These are phyloP conservation scores for Coniella lustricola DNA, from an alignment of 2,329 filamentous ascomycete genomes.

Conservation along the genomic window DNA sequence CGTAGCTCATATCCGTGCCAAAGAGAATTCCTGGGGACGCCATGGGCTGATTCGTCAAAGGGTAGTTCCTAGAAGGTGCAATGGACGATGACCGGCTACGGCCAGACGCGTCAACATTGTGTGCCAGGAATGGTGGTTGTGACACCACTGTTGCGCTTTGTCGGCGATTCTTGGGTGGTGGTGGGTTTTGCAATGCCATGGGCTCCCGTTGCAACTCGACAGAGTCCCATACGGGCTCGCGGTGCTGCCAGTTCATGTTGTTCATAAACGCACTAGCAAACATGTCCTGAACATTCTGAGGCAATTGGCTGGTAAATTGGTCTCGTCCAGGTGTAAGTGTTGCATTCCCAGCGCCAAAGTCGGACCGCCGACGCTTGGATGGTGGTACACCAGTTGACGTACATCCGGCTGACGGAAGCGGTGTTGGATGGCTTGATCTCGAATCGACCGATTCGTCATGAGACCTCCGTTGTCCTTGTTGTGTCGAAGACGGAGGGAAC, in stretches of 20 bases:
- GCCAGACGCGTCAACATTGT: no score
- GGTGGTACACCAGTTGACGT: background rate
- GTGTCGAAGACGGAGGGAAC: background rate
- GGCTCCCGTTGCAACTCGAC: background rate
- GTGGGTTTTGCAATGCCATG: background rate
- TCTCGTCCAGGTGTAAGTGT: background rate
- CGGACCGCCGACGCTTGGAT: background rate
- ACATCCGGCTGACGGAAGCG: background rate
- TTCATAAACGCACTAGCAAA: background rate
- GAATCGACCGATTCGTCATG: background rate
- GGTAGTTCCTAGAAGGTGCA: no score
- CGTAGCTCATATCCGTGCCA: no score
- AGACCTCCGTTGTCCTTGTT: background rate
- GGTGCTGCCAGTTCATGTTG: background rate
- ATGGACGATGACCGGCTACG: no score
- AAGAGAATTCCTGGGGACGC: no score
- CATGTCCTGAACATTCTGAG: slow-evolving; percentile 5
- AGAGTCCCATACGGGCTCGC: background rate
- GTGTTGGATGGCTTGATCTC: background rate
- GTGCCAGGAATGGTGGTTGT: no score
- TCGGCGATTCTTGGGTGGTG: background rate
- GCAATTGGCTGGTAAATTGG: slow-evolving; percentile 6
- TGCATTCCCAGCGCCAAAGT: background rate
- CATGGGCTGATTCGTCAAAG: no score
- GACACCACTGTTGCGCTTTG: background rate